Evolutionary conservation across 2,329 filamentous ascomycete genomes (phyloP), one percentile per base, ranked within the genome.

Genomic region (Hypoxylon rubiginosum): DNA sequence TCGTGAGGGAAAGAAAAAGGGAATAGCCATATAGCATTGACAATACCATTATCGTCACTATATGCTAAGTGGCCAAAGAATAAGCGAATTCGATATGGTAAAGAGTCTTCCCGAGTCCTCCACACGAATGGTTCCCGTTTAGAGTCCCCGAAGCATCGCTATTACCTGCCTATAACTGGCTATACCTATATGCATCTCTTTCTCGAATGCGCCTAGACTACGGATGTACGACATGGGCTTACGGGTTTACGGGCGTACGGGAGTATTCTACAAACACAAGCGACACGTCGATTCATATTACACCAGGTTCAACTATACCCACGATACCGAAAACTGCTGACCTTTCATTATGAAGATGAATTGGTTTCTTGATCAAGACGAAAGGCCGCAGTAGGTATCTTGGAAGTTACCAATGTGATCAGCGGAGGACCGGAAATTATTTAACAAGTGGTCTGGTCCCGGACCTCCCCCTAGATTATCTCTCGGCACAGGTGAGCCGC

Each of bases 381-480:
- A 36, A 9, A 1, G 9, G 36, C 36, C 15, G 36, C 13, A 11
- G 34, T 15, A 2, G 4, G 34, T 15, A 2, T 28, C 34, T 41
- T 13, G 17, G 3, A 28, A 5, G 11, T 32, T 30, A 24, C 21
- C 39, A 36, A 57, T 30, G 17, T 56, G 56, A 59, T 52, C 62
- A 52, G 21, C 60, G 54, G 39, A 53, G 9, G 28, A 19, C 24
- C 63, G 63, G 66, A 68, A 51, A 68, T 68, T 66, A 64, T 68
- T 52, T 28, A 32, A 51, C 49, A 53, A 64, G 51, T 48, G 11
- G 32, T 53, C 52, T 68, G 21, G 58, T 54, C 48, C 52, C 53
- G 63, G 62, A 17, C 54, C 41, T 52, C 30, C 55, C 57, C 49
- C 51, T 64, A 58, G 60, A 59, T 64, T 58, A 24, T 52, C n/a